Evolutionary conservation across 192 early-diverging fungal genomes (phyloP), one percentile per base, ranked within the genome.

Genomic region (Coemansia sp.): DNA sequence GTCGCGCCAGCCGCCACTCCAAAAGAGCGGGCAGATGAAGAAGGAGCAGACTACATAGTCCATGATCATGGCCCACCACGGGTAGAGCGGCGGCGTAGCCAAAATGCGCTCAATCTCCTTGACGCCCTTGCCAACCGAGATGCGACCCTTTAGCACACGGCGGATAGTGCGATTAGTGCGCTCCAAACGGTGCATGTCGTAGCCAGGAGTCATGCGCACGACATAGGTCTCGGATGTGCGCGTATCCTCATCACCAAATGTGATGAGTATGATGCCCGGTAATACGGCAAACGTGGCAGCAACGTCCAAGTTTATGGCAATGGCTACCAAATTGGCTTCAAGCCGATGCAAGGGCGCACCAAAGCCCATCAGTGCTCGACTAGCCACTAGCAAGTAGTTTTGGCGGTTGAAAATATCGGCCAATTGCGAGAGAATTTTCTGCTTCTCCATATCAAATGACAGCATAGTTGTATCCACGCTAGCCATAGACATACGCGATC

Each of bases 151-250:
- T 8, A 89, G 79, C 36, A 92, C 83, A 26, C 87, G 69, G 16
- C 88, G 86, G 45, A 87, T 84, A 9, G 87, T 62, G 18, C 84
- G 80, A 74, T 90, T 89, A 4, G 88, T 86, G 39, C 86, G 83
- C 1, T 82, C 84, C 42, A 88, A 76, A 28, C 86, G 84, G 74
- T 85, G 79, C 89, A 92, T 90, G 51, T 92, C 88, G 70, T 87
- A 85, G 16, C 85, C 83, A 0, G 85, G 75, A 9, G 80, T 48
- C 9, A 78, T 71, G 13, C 87, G 83, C 59, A 92, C 83, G 28
- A 92, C 79, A 62, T 90, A 90, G 0, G 91, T 92, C 60, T 92
- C 90, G 13, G 88, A 88, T 0, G 89, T 86, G 31, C 90, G 86
- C 2, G 88, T 92, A 39, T 86, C 85, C 9, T 82, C 82, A 70